These are phyloP conservation scores for Suhomyces maxii DNA, from an alignment of 1,139 yeast genomes.

Conservation along the genomic window DNA sequence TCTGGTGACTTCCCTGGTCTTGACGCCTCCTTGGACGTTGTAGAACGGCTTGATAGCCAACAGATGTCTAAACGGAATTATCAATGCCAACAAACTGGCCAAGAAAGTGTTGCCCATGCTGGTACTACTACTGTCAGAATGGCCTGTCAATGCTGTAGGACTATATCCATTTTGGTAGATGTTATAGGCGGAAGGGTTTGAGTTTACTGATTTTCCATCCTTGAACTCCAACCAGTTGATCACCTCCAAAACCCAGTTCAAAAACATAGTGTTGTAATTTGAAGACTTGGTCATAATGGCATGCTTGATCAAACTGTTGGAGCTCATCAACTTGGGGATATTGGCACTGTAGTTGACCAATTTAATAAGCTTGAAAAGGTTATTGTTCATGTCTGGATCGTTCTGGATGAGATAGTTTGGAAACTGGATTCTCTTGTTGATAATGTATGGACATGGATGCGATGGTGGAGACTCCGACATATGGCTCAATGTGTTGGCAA, in stretches of 20 bases:
- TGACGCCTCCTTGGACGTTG: slow-evolving; percentile 15
- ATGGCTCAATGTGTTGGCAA: slow-evolving; percentile 1
- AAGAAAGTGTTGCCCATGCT: slow-evolving; percentile 32
- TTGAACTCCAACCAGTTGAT: slow-evolving; percentile 63
- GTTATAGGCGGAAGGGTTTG: slow-evolving; percentile 7
- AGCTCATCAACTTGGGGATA: slow-evolving; percentile 47
- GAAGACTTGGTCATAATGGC: slow-evolving; percentile 10
- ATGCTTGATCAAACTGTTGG: slow-evolving; percentile 33
- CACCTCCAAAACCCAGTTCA: slow-evolving; percentile 59
- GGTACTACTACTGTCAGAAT: neutral
- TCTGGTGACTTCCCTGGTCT: slow-evolving; percentile 39
- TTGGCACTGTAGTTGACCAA: slow-evolving; percentile 42
- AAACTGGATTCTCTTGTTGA: slow-evolving; percentile 41
- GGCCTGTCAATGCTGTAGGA: slow-evolving; percentile 3
- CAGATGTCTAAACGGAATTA: slow-evolving; percentile 39
- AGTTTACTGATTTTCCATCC: slow-evolving; percentile 40
- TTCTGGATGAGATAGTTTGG: slow-evolving; percentile 39
- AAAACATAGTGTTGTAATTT: slow-evolving; percentile 19
- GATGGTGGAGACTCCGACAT: neutral
- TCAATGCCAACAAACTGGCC: slow-evolving; percentile 46
- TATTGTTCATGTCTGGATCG: slow-evolving; percentile 42
- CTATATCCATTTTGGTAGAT: slow-evolving; percentile 4
- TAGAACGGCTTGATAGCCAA: slow-evolving; percentile 36
- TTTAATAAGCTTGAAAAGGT: slow-evolving; percentile 36
- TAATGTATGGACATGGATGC: slow-evolving; percentile 25